phyloP scores from a whole-genome alignment of 768 basidiomycete species.

The Suillus fuscotomentosus region DNA sequence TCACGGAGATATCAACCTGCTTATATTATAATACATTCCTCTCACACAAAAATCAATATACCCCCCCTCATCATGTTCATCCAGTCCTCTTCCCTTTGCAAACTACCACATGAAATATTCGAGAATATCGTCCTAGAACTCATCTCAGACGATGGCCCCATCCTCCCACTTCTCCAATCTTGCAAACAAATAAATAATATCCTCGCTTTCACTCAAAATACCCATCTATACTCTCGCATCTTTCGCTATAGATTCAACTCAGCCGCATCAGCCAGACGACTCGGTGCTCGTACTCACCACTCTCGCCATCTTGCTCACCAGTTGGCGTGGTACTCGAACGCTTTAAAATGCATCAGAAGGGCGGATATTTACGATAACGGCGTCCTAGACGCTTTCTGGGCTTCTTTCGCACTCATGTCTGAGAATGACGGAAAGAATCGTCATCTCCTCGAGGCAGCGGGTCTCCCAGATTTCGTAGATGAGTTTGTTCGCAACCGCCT shows the following conservation, averaged over 20 bases:
- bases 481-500: slow-evolving; percentile 44
- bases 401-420: slow-evolving; percentile 52
- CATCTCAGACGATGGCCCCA: slow-evolving; percentile 13
- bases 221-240: slow-evolving; percentile 50
- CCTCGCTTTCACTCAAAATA: slow-evolving; percentile 27
- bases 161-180: slow-evolving; percentile 49
- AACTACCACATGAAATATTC: slow-evolving; percentile 45
- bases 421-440: slow-evolving; percentile 71
- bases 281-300: slow-evolving; percentile 38
- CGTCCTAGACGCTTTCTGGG: slow-evolving; percentile 39
- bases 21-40: background rate
- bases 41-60: background rate
- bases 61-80: slow-evolving; percentile 13
- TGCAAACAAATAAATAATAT: slow-evolving; percentile 37
- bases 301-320: slow-evolving; percentile 35
- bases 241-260: slow-evolving; percentile 58
- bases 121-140: slow-evolving; percentile 52
- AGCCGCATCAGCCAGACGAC: slow-evolving; percentile 50
- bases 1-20: background rate
- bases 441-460: slow-evolving; percentile 52
- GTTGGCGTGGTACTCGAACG: slow-evolving; percentile 37
- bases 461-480: slow-evolving; percentile 46
- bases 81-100: slow-evolving; percentile 21
- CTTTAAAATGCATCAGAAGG: slow-evolving; percentile 30
- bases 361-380: slow-evolving; percentile 32